Conservation (phyloP, 805 yeast species). For the Candida sphagnicola region DNA sequence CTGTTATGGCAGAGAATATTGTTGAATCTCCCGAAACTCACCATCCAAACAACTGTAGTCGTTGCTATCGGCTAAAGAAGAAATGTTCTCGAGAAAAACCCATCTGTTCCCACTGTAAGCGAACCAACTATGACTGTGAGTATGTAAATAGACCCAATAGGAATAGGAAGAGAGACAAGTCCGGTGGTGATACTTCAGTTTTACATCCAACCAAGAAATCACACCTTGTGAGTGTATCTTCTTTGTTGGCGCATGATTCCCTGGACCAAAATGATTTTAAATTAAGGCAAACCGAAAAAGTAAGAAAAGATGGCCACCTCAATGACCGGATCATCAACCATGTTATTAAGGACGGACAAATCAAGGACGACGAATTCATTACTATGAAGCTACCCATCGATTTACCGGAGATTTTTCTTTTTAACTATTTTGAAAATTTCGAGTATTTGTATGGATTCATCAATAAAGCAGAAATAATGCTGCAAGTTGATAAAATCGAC, state of each 20-base stretch:
- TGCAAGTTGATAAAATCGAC: constrained; percentile 21
- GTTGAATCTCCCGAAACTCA: constrained; percentile 15
- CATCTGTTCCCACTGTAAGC: constrained; percentile 32
- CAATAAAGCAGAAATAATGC: constrained; percentile 16
- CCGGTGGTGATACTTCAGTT: not conserved
- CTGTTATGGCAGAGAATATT: not conserved
- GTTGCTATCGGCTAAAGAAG: constrained; percentile 41
- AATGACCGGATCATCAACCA: constrained; percentile 1
- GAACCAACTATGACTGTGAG: constrained; percentile 32
- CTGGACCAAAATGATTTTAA: constrained; percentile 1
- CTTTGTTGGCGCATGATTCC: constrained; percentile 15
- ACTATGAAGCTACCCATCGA: constrained; percentile 28
- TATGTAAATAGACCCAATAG: constrained; percentile 31
- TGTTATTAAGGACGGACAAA: constrained; percentile 4
- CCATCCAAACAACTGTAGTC: constrained; percentile 34
- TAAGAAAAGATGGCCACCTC: not conserved
- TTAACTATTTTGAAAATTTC: constrained; percentile 35
- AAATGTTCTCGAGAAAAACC: constrained; percentile 39
- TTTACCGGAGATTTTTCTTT: constrained; percentile 28
- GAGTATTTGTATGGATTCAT: constrained; percentile 34
- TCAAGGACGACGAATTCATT: constrained; percentile 34
- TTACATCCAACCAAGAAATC: not conserved
- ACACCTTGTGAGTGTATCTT: constrained; percentile 12
- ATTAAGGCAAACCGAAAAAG: not conserved
- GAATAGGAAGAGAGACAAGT: constrained; percentile 14